A percentile compares a stretch with the other conserved stretches of the same genome.
phyloP scores from a whole-genome alignment of 2,329 filamentous ascomycete genomes.

The Aureobasidium melanogenum region DNA sequence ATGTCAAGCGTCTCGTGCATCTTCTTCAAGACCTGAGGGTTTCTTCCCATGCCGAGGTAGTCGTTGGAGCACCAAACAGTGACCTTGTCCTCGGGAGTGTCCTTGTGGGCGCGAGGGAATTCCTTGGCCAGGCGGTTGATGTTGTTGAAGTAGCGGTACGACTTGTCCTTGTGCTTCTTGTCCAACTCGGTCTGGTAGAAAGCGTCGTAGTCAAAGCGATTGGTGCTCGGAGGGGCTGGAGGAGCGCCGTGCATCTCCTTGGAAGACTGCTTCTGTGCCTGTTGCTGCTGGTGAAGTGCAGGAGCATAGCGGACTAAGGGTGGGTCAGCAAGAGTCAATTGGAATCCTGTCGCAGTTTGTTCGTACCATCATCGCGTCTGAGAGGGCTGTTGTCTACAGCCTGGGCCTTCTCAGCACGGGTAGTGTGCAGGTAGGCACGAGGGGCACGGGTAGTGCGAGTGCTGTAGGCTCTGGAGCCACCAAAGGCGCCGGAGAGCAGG shows the following conservation, averaged over 20 bases:
- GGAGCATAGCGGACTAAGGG: conserved; percentile 5
- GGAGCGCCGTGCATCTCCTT: conserved; percentile 20
- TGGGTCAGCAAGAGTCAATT: background rate
- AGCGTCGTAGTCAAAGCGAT: conserved; percentile 78
- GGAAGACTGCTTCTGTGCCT: background rate
- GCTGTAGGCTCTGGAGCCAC: conserved; percentile 40
- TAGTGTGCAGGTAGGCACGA: conserved; percentile 75
- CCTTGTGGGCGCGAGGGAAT: conserved; percentile 90
- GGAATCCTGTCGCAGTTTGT: too few species aligned
- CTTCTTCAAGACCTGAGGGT: conserved; percentile 71
- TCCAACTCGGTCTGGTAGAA: conserved; percentile 87
- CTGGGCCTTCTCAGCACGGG: conserved; percentile 65
- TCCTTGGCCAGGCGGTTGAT: conserved; percentile 97
- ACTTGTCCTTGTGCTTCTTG: conserved; percentile 99
- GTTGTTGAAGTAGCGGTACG: conserved; percentile 99
- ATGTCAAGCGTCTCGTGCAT: conserved; percentile 95
- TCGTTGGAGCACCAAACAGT: conserved; percentile 99
- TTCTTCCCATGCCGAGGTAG: conserved; percentile 95
- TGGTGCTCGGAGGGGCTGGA: conserved; percentile 38
- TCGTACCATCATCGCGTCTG: conserved; percentile 43
- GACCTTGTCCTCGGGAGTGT: conserved; percentile 70
- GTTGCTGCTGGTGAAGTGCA: background rate
- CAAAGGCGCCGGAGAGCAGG: conserved; percentile 40
- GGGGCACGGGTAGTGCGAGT: conserved; percentile 46
- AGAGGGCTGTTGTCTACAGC: conserved; percentile 55